Conservation (phyloP, 73 alveolate species). For the Halteria grandinella region DNA sequence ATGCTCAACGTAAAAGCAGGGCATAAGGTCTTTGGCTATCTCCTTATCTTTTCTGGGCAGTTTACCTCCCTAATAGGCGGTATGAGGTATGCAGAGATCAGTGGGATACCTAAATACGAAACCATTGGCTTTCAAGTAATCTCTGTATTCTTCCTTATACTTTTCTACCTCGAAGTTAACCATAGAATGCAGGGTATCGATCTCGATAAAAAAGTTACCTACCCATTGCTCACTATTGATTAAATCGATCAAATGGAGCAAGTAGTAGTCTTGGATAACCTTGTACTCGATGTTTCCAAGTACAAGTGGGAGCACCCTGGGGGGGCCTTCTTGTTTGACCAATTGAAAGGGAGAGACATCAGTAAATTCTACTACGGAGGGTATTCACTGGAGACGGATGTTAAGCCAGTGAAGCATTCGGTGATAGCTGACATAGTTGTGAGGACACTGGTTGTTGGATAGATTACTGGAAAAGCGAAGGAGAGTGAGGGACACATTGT, state of each 20-base stretch:
- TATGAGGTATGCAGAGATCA: background rate
- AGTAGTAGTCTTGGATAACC: slow-evolving; percentile 34
- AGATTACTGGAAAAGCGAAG: background rate
- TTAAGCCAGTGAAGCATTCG: slow-evolving; percentile 15
- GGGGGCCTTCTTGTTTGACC: slow-evolving; percentile 27
- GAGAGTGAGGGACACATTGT: background rate
- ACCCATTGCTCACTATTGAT: too few species aligned
- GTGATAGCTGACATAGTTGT: slow-evolving; percentile 25
- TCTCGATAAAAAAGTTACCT: too few species aligned
- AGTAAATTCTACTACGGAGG: slow-evolving; percentile 81
- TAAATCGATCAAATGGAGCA: slow-evolving; percentile 7
- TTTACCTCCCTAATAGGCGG: background rate
- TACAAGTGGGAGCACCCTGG: slow-evolving; percentile 49
- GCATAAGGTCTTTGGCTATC: slow-evolving; percentile 28
- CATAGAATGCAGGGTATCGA: background rate
- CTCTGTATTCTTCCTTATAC: background rate
- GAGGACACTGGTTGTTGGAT: slow-evolving; percentile 5
- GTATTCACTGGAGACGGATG: slow-evolving; percentile 52
- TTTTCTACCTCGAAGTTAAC: slow-evolving; percentile 3
- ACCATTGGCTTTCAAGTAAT: too few species aligned
- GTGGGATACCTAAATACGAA: too few species aligned
- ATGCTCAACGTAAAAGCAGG: background rate
- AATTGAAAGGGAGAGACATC: slow-evolving; percentile 49
- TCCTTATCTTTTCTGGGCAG: background rate
- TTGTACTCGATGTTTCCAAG: slow-evolving; percentile 9